These are phyloP conservation scores for Arabidopsis arenosa DNA, from an alignment of 345 rosid species.

Conservation along the genomic window DNA sequence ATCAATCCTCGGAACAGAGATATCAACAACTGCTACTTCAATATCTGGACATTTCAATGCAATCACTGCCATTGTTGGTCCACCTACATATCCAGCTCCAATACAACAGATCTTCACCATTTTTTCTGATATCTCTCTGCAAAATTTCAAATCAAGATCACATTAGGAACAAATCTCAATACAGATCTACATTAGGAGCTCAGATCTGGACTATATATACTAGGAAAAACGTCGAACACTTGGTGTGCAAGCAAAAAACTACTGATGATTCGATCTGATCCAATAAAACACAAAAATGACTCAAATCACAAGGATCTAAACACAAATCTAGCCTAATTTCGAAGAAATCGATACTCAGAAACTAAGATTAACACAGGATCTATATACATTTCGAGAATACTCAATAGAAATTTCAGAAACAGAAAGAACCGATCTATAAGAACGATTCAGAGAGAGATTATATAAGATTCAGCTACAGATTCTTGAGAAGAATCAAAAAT, in stretches of 20 bases:
- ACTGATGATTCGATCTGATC: slow-evolving; percentile 14
- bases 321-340: slow-evolving; percentile 28
- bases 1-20: slow-evolving; percentile 69
- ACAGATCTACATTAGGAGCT: neutral
- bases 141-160: neutral
- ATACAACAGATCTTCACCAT: slow-evolving; percentile 99
- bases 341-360: neutral
- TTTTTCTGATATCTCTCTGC: slow-evolving; percentile 23
- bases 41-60: slow-evolving; percentile 81
- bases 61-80: slow-evolving; percentile 96
- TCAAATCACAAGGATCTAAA: slow-evolving; percentile 23
- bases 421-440: slow-evolving; percentile 26
- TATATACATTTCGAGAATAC: slow-evolving; percentile 7
- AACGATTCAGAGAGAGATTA: slow-evolving; percentile 9
- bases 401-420: neutral
- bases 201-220: slow-evolving; percentile 31
- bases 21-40: slow-evolving; percentile 92
- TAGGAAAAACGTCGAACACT: neutral
- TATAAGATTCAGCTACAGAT: slow-evolving; percentile 11
- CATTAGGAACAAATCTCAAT: neutral
- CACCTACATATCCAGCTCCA: slow-evolving; percentile 97
- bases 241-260: neutral
- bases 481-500: neutral
- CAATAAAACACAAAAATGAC: neutral
- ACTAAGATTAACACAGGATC: slow-evolving; percentile 10